Base-by-base conservation (phyloP, 495 filamentous ascomycete genomes). In the Xylaria cubensis region DNA sequence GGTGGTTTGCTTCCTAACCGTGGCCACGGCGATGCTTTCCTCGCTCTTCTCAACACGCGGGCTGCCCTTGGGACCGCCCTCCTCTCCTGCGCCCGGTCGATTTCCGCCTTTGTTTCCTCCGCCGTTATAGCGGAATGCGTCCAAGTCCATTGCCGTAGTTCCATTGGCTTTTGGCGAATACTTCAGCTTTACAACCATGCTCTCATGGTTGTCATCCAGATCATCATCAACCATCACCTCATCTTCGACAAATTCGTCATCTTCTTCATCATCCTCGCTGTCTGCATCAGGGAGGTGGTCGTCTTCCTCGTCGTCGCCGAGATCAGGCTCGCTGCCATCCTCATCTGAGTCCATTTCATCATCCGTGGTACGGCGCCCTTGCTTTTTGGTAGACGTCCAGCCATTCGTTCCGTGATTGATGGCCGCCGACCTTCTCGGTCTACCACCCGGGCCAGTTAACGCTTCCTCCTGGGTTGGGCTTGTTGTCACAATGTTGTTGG, bases 1-100 rank as follows among this genome's bases (percentile, higher is more conserved):
- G 19, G 73, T 77, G 5, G 51, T 67, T n/a, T 64, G 64, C 46
- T 71, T 76, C 44, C 69, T 71, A 8, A 63, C 84, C 81, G 91
- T 91, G 75, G 86, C 85, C 75, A 87, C 88, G 79, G 82, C 84
- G 78, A 94, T 84, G 84, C 92, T 93, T 80, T 90, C 87, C 46
- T 93, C 91, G 80, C 92, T 92, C 84, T 90, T 87, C 84, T 94
- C 92, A 64, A 85, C 82, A 68, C 90, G 92, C 74, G 93, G 85
- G 77, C 93, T 89, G 42, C 90, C 89, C 88, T 91, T 90, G 74
- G 92, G 87, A 87, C 90, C 74, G 73, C 59, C 42, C 15, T 46
- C 26, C 1, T 46, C 46, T 58, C 72, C 51, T 1, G 70, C 68
- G 32, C 73, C 64, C 50, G 58, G 17, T 9, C 24, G 46, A 26